Base-by-base conservation (phyloP, 2,329 filamentous ascomycete species). In the Aspergillus sp. region DNA sequence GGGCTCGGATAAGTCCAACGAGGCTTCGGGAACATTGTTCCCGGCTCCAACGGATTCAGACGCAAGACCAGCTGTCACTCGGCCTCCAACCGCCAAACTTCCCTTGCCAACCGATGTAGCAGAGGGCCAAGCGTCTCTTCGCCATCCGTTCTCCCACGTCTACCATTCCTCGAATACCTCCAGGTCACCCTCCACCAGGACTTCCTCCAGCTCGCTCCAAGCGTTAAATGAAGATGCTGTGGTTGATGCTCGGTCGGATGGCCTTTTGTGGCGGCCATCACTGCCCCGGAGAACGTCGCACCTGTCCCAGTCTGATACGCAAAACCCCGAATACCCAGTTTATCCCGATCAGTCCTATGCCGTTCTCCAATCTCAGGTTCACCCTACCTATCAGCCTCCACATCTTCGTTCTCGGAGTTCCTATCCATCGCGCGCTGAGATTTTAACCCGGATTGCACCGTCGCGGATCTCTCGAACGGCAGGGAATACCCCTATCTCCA, bases 291-390 rank as follows among this genome's bases (percentile, higher is more conserved):
- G 70, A 59, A 60, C 67, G 20, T 71, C 73, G n/a, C 69, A 64
- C 16, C 49, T 62, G n/a, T 49, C 67, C 36, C 71, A 70, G 22
- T 70, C 67, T 6, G 66, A 74, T 54, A 52, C 58, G 29, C 58
- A 54, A 54, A 52, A 69, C 11, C 47, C 64, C 52, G 76, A 80
- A 50, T 74, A 77, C 46, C 79, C 80, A 3, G 74, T 77, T 20
- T 82, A 81, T 60, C 80, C 80, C 22, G 76, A 81, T 63, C 80
- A 81, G 60, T 81, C 79, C 31, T 81, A 81, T 67, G 76, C 77
- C 50, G 75, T 76, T 24, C 68, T 81, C 31, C 79, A 81, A 60
- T 73, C 70, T 16, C 78, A 80, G 60, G 65, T 76, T 4, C 73
- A 79, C 60, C 76, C 75, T 22, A 72, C 77, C 36, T 75, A 74